Evolutionary conservation across 352 stramenopile genomes (phyloP).

Genomic region (Pythium grandisporangium): DNA sequence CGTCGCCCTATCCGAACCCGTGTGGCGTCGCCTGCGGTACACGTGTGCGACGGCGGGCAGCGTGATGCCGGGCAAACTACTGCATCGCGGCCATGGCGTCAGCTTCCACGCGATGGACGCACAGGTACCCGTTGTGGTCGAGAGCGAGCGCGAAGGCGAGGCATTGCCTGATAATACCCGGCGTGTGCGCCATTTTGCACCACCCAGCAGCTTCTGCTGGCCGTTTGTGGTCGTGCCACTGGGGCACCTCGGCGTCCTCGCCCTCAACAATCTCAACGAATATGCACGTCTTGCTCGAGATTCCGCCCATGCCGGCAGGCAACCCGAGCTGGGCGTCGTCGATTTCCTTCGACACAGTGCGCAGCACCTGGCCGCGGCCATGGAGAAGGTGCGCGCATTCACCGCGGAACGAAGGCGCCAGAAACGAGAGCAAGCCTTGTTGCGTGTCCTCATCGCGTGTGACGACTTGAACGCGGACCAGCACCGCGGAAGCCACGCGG

Average conservation of each 20-base stretch:
- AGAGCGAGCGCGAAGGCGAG: no score
- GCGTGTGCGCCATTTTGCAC: no score
- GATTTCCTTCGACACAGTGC: constrained; percentile 55
- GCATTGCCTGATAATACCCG: no score
- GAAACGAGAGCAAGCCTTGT: constrained; percentile 23
- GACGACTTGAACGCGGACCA: constrained; percentile 12
- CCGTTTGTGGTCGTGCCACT: constrained; percentile 63
- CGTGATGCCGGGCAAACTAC: constrained; percentile 46
- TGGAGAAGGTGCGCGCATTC: constrained; percentile 6
- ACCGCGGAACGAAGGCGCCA: constrained; percentile 7
- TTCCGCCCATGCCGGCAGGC: no score
- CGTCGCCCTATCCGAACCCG: constrained; percentile 50
- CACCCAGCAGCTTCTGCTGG: no score
- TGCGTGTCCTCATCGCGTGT: constrained; percentile 36
- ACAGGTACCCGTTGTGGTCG: constrained; percentile 33
- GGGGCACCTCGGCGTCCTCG: constrained; percentile 29
- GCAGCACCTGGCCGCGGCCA: constrained; percentile 4
- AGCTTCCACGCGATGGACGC: constrained; percentile 37
- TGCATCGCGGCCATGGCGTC: constrained; percentile 45
- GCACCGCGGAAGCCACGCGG: constrained; percentile 7
- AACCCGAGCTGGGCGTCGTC: constrained; percentile 68
- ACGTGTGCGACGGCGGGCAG: constrained; percentile 41
- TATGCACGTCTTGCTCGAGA: constrained; percentile 32
- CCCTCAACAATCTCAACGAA: constrained; percentile 48
- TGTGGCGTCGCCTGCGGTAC: constrained; percentile 28